Base-by-base conservation (phyloP, 2,329 filamentous ascomycete species). In the Aspergillus hiratsukae region DNA sequence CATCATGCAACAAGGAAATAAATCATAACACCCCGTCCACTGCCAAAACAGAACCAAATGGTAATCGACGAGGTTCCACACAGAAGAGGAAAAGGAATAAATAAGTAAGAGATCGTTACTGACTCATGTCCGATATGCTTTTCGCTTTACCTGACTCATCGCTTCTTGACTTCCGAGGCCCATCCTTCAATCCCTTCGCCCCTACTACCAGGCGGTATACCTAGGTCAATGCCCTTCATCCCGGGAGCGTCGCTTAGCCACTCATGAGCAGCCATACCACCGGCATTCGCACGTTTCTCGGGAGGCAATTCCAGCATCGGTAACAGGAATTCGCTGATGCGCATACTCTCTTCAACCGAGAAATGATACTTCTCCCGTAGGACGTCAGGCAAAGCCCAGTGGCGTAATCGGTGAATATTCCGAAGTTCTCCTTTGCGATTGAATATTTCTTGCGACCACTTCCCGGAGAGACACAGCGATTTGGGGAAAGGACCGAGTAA, bases 361-460 rank as follows among this genome's bases (percentile, higher is more conserved):
- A 96, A 97, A 73, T 97, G 94, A 70, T 99, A 99, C 72, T 99
- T 99, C 75, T 99, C 94, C 58, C 88, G 85, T 31, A 99, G 81
- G 1, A 99, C 94, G 67, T 97, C 93, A 0, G 92, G 86, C 5
- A 99, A 80, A 0, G 92, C 91, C 94, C 94, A 99, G 76, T 97
- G 93, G 52, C 94, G 89, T 61, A 99, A 83, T 48, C 94, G 86
- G 75, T 97, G 94, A 67, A 99, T 99, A 77, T 99, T 97, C 57
- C 94, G 90, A 40, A 99, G 83, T 73, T 99, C 94, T 65, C 94
- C 94, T 63, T 96, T 96, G 64, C 94, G 87, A 73, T 97, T 97
- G 81, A 99, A 99, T 61, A 99, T 99, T 73, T 97, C 94, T 74
- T 97, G 93, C 14, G 88, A 92, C 94, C 94, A 97, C 76, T 97